Conservation (phyloP, 371 early-diverging fungal genomes). For the Lichtheimia hyalospora region DNA sequence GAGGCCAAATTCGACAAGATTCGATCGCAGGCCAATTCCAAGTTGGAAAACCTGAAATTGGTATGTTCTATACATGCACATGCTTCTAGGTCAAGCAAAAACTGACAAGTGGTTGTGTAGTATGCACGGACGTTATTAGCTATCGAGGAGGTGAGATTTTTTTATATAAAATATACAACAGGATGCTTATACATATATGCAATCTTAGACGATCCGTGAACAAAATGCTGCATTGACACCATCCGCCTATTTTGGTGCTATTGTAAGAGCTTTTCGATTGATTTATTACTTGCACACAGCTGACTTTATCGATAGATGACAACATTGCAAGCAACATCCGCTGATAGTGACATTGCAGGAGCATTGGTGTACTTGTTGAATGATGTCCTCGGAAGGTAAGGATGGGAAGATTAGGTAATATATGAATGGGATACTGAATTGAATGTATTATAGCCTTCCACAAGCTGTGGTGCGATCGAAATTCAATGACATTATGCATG, state of each 20-base stretch:
- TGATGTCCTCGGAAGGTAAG: constrained; percentile 78
- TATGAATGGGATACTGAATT: neutral
- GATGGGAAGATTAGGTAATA: constrained; percentile 8
- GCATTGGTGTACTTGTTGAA: constrained; percentile 80
- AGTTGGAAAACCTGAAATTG: constrained; percentile 82
- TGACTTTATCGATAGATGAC: constrained; percentile 60
- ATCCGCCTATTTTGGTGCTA: constrained; percentile 86
- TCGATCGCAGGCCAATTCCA: constrained; percentile 71
- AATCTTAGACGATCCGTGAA: constrained; percentile 69
- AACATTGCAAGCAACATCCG: constrained; percentile 54
- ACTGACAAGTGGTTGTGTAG: constrained; percentile 13
- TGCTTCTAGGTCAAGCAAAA: no score
- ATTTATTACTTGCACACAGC: neutral
- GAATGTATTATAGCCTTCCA: constrained; percentile 44
- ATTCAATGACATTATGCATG: constrained; percentile 58
- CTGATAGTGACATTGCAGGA: constrained; percentile 52
- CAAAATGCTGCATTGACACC: constrained; percentile 68
- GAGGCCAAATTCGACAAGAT: constrained; percentile 53
- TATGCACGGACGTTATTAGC: constrained; percentile 81
- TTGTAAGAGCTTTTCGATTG: constrained; percentile 54
- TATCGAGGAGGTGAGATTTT: constrained; percentile 74
- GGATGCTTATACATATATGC: neutral
- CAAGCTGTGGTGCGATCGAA: constrained; percentile 65
- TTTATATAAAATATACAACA: neutral
- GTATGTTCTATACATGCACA: constrained; percentile 20